Percentiles rank a stretch among this genome's conserved stretches.
These are phyloP conservation scores for Hyphodiscus sp. DNA, from an alignment of 2,329 filamentous ascomycete species.

Conservation along the genomic window DNA sequence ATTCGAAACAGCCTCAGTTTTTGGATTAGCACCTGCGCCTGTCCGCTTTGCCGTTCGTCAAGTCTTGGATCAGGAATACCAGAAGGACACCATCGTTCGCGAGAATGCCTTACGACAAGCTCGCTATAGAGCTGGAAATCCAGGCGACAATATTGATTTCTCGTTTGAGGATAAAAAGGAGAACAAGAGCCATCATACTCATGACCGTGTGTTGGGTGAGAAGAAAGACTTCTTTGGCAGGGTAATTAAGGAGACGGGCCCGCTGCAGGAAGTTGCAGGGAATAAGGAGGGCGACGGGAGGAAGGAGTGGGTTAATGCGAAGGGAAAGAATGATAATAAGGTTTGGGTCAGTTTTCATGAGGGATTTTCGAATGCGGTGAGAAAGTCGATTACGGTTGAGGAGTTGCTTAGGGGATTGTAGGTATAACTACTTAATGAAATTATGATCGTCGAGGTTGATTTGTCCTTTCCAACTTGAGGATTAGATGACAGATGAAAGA, in stretches of 20 bases:
- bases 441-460: too few relatives aligned
- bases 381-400: slow-evolving; percentile 75
- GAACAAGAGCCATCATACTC: slow-evolving; percentile 17
- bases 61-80: slow-evolving; percentile 85
- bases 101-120: slow-evolving; percentile 61
- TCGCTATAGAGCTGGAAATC: slow-evolving; percentile 50
- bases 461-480: too few relatives aligned
- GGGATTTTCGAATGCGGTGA: slow-evolving; percentile 85
- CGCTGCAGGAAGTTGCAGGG: slow-evolving; percentile 36
- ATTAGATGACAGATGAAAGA: too few relatives aligned
- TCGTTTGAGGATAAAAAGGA: slow-evolving; percentile 18
- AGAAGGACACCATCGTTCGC: slow-evolving; percentile 61
- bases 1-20: slow-evolving; percentile 61
- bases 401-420: slow-evolving; percentile 68
- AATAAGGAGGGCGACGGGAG: slow-evolving; percentile 57
- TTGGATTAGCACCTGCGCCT: slow-evolving; percentile 53
- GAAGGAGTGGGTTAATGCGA: slow-evolving; percentile 28
- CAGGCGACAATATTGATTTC: slow-evolving; percentile 29
- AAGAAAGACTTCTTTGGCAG: slow-evolving; percentile 86
- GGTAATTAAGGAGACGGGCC: slow-evolving; percentile 46
- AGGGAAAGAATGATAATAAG: slow-evolving; percentile 43
- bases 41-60: slow-evolving; percentile 91
- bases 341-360: slow-evolving; percentile 90
- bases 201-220: slow-evolving; percentile 32
- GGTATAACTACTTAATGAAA: not conserved